Conservation (phyloP, 2,329 filamentous ascomycete genomes). For the Coniella lustricola region DNA sequence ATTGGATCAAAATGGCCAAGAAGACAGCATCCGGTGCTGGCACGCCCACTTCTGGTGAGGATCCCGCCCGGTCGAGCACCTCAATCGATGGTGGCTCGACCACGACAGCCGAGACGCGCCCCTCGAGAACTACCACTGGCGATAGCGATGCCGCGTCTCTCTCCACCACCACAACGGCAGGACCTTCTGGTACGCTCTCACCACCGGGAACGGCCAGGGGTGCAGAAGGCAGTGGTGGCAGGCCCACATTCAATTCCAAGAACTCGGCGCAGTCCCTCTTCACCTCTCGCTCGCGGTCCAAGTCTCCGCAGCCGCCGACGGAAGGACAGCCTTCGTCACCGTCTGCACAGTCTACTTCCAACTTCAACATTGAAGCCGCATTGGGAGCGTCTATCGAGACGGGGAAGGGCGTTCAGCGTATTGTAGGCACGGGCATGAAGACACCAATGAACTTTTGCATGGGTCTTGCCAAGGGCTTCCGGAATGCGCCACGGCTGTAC, state of each 20-base stretch:
- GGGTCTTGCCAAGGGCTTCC: conserved; percentile 76
- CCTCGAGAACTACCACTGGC: neutral
- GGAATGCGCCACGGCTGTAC: conserved; percentile 80
- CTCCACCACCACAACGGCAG: neutral
- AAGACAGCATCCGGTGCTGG: conserved; percentile 4
- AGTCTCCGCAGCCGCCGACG: neutral
- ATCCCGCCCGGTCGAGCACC: conserved; percentile 3
- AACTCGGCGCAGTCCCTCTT: neutral
- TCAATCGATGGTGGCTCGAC: neutral
- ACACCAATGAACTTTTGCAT: conserved; percentile 81
- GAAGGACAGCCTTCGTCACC: neutral
- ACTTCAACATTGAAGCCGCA: conserved; percentile 11
- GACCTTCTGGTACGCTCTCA: neutral
- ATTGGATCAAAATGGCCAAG: conserved; percentile 40
- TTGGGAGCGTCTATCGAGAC: conserved; percentile 41
- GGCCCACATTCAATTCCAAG: neutral
- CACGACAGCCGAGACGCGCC: conserved; percentile 8
- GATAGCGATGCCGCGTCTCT: too few species aligned
- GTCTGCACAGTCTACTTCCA: neutral
- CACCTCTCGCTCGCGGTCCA: neutral
- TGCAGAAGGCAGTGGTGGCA: neutral
- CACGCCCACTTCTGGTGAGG: neutral
- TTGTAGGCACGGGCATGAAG: conserved; percentile 68
- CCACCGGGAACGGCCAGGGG: too few species aligned
- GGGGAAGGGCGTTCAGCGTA: conserved; percentile 61